These are phyloP conservation scores for Rhizopogon vulgaris DNA, from an alignment of 768 basidiomycete species.

Conservation along the genomic window DNA sequence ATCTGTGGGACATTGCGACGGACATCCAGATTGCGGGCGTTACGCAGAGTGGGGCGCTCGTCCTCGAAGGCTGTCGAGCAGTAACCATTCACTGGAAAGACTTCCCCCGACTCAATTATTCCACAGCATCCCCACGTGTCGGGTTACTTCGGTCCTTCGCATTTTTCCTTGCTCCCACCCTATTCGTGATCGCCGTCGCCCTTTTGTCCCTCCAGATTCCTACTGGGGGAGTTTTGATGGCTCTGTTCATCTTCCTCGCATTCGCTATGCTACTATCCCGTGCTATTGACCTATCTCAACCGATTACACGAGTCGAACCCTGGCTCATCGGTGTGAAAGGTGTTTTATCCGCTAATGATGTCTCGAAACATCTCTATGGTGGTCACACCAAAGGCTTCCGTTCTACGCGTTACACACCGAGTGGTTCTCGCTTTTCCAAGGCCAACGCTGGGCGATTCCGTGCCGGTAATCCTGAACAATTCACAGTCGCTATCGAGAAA, in stretches of 20 bases:
- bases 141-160: constrained; percentile 1
- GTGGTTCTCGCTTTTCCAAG: constrained; percentile 8
- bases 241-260: neutral
- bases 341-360: constrained; percentile 7
- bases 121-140: neutral
- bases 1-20: constrained; percentile 7
- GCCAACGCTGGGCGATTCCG: neutral
- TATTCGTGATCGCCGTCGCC: neutral
- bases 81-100: constrained; percentile 5
- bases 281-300: constrained; percentile 10
- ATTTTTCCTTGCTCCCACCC: neutral
- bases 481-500: neutral
- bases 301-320: constrained; percentile 6
- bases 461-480: constrained; percentile 3
- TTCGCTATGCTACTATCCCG: constrained; percentile 1
- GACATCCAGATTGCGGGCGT: constrained; percentile 4
- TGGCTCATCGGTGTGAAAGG: constrained; percentile 17
- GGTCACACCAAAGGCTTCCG: neutral
- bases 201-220: neutral
- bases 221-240: neutral
- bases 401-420: constrained; percentile 7
- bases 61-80: constrained; percentile 5
- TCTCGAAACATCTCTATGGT: constrained; percentile 7
- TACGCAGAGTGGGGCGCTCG: constrained; percentile 4
- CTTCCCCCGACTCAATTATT: constrained; percentile 7